These are phyloP conservation scores for Hypoxylon sp. DNA, from an alignment of 2,329 filamentous ascomycete genomes.

Conservation along the genomic window DNA sequence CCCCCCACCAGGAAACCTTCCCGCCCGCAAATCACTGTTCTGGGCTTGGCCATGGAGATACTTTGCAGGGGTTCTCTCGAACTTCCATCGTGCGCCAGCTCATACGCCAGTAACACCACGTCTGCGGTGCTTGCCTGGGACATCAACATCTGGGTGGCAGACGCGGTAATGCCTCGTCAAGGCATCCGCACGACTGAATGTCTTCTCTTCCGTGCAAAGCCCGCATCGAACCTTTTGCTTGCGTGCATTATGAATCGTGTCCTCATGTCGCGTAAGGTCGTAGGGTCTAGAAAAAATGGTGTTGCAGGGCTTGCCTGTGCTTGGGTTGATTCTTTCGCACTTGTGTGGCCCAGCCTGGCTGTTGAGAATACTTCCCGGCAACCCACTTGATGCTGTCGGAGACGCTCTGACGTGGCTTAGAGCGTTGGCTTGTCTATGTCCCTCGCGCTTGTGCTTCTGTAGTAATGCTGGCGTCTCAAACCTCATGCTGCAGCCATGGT, in stretches of 20 bases:
- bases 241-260: constrained; percentile 93
- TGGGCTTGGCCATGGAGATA: constrained; percentile 5
- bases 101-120: constrained; percentile 43
- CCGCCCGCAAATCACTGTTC: constrained; percentile 12
- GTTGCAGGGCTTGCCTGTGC: constrained; percentile 93
- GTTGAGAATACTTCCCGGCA: constrained; percentile 70
- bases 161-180: constrained; percentile 94
- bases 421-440: constrained; percentile 78
- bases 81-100: constrained; percentile 25
- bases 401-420: constrained; percentile 50
- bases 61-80: constrained; percentile 11
- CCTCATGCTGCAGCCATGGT: constrained; percentile 86
- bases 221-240: constrained; percentile 96
- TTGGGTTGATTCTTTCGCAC: constrained; percentile 92
- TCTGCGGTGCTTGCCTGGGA: constrained; percentile 69
- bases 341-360: constrained; percentile 93
- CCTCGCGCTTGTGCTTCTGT: constrained; percentile 95
- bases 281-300: constrained; percentile 95
- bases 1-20: constrained; percentile 20
- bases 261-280: constrained; percentile 94
- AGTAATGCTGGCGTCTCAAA: constrained; percentile 88
- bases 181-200: constrained; percentile 94
- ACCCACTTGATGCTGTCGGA: constrained; percentile 44
- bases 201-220: constrained; percentile 94
- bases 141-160: constrained; percentile 87